Conservation (phyloP, 116 monocot genomes). For the Dioscorea cayenensis region DNA sequence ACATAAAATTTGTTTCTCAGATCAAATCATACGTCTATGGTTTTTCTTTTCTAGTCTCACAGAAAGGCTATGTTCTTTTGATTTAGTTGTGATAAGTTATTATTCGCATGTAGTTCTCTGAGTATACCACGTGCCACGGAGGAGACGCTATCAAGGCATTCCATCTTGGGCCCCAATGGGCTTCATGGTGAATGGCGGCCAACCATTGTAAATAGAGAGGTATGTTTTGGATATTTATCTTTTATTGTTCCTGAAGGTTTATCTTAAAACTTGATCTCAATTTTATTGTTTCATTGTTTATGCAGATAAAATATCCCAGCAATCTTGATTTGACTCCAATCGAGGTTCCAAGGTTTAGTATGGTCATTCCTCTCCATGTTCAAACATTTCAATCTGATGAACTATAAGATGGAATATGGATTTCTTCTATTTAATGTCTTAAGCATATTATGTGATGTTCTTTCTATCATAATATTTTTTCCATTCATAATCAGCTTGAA, state of each 20-base stretch:
- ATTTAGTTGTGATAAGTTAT: not conserved
- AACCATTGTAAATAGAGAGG: constrained; percentile 41
- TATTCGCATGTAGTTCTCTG: constrained; percentile 46
- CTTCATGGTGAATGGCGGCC: constrained; percentile 82
- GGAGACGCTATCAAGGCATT: constrained; percentile 85
- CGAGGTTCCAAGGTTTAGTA: constrained; percentile 57
- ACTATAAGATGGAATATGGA: not conserved
- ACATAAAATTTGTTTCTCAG: too few species aligned
- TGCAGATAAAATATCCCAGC: constrained; percentile 90
- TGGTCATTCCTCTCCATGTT: not conserved
- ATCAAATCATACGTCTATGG: not conserved
- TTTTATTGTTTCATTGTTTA: constrained; percentile 11
- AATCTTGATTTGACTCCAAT: constrained; percentile 67
- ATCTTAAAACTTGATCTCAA: not conserved
- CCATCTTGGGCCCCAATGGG: constrained; percentile 95
- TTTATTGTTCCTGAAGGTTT: not conserved
- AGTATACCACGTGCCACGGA: constrained; percentile 64
- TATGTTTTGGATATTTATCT: constrained; percentile 24
- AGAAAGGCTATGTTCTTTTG: not conserved
- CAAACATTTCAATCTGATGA: not conserved
- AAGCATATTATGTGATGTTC: not conserved
- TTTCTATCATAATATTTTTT: not conserved
- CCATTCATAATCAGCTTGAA: constrained; percentile 28
- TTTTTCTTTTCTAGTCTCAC: not conserved
- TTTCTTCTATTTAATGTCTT: not conserved